Base-by-base conservation (phyloP, 2,329 filamentous ascomycete species). In the Ophiostoma piceae region DNA sequence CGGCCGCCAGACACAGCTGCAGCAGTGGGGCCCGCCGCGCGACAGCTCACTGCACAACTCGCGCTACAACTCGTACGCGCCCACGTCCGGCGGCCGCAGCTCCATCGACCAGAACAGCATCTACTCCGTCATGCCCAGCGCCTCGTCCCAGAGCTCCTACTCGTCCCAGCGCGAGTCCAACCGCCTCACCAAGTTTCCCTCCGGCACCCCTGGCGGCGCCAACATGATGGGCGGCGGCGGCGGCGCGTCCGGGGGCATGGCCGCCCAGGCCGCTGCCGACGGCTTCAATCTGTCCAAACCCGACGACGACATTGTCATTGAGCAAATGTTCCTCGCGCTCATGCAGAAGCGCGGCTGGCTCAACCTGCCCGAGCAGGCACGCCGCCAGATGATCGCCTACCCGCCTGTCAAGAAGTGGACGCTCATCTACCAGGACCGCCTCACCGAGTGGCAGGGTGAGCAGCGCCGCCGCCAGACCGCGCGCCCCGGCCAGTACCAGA, bases 311-410 rank as follows among this genome's bases (percentile, higher is more conserved):
- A 87, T 88, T 71, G 82, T 96, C 16, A 91, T 97, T 65, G 92
- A 98, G 77, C 89, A 94, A 76, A 92, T 97, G 83, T 98, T 98
- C 77, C 84, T 94, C 76, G 90, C 92, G 68, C 82, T 99, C 74
- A 98, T 99, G 95, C 92, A 96, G 77, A 97, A 97, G 81, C 88
- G 95, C 81, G 95, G 94, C 74, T 98, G 94, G 92, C 95, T 97
- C 81, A 96, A 96, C 79, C 83, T 99, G 73, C 95, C 95, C 5
- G 95, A 99, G 77, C 92, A 97, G 81, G 95, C 95, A 39, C 88
- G 91, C 74, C 86, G 94, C 72, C 95, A 98, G 82, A 98, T 99
- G 94, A 87, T 95, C 80, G 93, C 93, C 51, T 98, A 99, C 78
- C 92, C 94, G 16, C 87, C 95, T 9, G 87, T 89, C 73, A 98